phyloP scores from a whole-genome alignment of 805 yeast genomes.

The Torulaspora quercuum region DNA sequence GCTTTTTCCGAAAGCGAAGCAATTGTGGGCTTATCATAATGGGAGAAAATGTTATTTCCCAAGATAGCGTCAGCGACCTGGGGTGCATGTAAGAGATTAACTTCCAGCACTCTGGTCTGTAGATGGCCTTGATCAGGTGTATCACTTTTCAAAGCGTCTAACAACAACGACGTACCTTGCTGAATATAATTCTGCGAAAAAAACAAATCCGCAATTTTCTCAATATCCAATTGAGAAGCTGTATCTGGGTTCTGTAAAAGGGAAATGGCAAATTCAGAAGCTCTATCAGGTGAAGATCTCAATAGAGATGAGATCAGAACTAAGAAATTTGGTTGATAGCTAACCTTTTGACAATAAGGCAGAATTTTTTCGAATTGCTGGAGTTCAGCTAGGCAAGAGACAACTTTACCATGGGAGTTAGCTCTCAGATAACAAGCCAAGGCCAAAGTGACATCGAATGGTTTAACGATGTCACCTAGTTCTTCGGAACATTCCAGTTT shows the following conservation, averaged over 20 bases:
- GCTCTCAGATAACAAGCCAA: constrained; percentile 87
- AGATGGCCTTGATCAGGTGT: constrained; percentile 92
- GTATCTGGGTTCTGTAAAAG: constrained; percentile 63
- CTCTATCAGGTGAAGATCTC: constrained; percentile 94
- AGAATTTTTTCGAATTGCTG: constrained; percentile 95
- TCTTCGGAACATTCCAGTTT: constrained; percentile 95
- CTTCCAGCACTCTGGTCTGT: constrained; percentile 91
- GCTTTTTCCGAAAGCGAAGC: constrained; percentile 93
- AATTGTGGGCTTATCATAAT: constrained; percentile 89
- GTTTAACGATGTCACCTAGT: constrained; percentile 92
- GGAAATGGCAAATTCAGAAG: constrained; percentile 93
- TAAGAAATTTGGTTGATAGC: constrained; percentile 85
- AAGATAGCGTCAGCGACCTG: constrained; percentile 99
- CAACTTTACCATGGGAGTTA: constrained; percentile 80
- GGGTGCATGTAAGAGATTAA: constrained; percentile 91
- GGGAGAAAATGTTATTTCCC: constrained; percentile 93
- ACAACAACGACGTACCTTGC: constrained; percentile 95
- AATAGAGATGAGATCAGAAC: constrained; percentile 85
- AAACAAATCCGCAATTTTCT: constrained; percentile 87
- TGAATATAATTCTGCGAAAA: constrained; percentile 91
- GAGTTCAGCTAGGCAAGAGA: constrained; percentile 85
- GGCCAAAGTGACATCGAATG: constrained; percentile 80
- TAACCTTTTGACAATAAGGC: constrained; percentile 88
- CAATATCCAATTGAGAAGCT: constrained; percentile 64
- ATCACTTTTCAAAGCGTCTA: constrained; percentile 93